Conservation (phyloP, 164 flowering plant species). For the Stephania cephalantha region DNA sequence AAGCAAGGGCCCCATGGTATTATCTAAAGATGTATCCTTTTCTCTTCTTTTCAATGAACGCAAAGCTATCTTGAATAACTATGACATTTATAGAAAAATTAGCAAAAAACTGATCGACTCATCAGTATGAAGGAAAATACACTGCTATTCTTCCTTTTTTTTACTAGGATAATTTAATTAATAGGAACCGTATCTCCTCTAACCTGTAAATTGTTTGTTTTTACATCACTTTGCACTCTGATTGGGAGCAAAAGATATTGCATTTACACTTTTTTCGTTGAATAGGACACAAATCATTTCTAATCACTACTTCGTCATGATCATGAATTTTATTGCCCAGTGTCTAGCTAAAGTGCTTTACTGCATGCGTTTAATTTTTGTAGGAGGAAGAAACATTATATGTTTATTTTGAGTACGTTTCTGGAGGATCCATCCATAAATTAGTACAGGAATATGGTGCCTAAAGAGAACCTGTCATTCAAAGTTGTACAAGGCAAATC, state of each 20-base stretch:
- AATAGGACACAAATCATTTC: too few species aligned
- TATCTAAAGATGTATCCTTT: background rate
- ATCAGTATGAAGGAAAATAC: too few species aligned
- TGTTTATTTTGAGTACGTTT: conserved; percentile 65
- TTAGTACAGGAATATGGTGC: conserved; percentile 72
- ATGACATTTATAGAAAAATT: background rate
- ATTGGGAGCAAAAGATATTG: too few species aligned
- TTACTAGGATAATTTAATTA: too few species aligned
- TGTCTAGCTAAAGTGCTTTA: background rate
- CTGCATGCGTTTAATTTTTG: background rate
- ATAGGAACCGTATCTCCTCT: too few species aligned
- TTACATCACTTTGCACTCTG: too few species aligned
- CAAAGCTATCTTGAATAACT: background rate
- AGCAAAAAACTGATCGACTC: too few species aligned
- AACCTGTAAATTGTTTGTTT: too few species aligned
- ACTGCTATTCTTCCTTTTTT: too few species aligned
- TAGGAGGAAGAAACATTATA: conserved; percentile 59
- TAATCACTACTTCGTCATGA: background rate
- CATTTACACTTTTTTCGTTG: too few species aligned
- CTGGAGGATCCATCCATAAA: conserved; percentile 80
- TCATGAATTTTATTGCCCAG: background rate
- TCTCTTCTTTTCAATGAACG: background rate
- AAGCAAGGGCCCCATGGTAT: conserved; percentile 51
- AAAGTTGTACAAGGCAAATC: conserved; percentile 62
- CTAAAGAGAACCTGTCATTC: conserved; percentile 11